Conservation (phyloP, 2,329 filamentous ascomycete species). For the Apiospora malaysiana region DNA sequence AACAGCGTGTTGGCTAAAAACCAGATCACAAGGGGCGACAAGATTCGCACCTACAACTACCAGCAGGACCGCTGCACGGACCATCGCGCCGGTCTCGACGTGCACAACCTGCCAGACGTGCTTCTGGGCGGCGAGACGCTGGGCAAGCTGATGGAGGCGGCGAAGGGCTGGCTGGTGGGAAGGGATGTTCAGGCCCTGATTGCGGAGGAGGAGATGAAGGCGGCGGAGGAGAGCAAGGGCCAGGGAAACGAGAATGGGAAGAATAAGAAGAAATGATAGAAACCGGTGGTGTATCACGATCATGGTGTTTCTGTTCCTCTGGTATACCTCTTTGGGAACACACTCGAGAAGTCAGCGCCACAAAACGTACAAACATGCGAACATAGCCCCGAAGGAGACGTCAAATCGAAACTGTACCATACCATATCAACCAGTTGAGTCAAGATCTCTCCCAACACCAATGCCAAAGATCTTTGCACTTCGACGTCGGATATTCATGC, state of each 20-base stretch:
- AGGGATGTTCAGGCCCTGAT: slow-evolving; percentile 76
- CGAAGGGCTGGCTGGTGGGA: slow-evolving; percentile 75
- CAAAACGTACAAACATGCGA: not conserved
- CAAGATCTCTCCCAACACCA: not conserved
- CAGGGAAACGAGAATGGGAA: not conserved
- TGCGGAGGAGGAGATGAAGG: slow-evolving; percentile 62
- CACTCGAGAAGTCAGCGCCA: not conserved
- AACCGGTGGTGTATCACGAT: not conserved
- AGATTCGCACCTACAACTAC: slow-evolving; percentile 91
- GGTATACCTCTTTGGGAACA: no score
- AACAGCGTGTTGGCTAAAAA: slow-evolving; percentile 80
- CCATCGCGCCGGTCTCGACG: slow-evolving; percentile 79
- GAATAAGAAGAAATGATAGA: slow-evolving; percentile 28
- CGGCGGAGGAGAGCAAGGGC: slow-evolving; percentile 30
- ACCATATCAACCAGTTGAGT: no score
- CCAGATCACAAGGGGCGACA: slow-evolving; percentile 88
- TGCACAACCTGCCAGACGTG: slow-evolving; percentile 82
- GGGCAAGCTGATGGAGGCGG: slow-evolving; percentile 78
- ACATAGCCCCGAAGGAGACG: not conserved
- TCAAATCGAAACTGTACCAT: not conserved
- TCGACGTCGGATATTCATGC: no score
- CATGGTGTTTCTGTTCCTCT: not conserved
- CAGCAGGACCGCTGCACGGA: slow-evolving; percentile 81
- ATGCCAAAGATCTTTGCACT: no score
- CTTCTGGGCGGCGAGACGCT: slow-evolving; percentile 74